Percentiles rank a stretch among this genome's conserved stretches.
Evolutionary conservation across 805 yeast genomes (phyloP).

Genomic region (Metschnikowia shivogae): DNA sequence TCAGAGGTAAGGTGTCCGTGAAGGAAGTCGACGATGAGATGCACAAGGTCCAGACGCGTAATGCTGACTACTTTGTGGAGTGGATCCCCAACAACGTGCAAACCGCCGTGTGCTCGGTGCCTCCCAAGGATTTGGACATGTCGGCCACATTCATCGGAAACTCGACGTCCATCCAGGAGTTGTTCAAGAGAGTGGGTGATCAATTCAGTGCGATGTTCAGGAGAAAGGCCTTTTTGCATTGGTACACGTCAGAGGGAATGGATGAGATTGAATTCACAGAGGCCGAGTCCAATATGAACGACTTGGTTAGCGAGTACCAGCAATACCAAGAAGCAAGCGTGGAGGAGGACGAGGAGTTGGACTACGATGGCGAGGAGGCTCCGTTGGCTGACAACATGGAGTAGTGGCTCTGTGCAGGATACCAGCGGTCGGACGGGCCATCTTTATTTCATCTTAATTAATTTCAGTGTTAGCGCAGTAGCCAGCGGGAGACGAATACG

Average conservation of each 20-base stretch:
- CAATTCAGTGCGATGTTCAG: slow-evolving; percentile 91
- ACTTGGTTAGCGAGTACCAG: slow-evolving; percentile 82
- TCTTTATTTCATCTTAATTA: slow-evolving; percentile 7
- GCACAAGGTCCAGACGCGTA: slow-evolving; percentile 77
- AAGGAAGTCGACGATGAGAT: slow-evolving; percentile 95
- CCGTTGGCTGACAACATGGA: slow-evolving; percentile 53
- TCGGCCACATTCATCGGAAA: slow-evolving; percentile 91
- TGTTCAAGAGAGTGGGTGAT: slow-evolving; percentile 83
- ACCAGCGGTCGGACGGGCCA: not conserved
- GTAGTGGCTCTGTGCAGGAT: slow-evolving; percentile 13
- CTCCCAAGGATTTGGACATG: slow-evolving; percentile 82
- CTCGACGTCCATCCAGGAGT: slow-evolving; percentile 88
- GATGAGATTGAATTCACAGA: slow-evolving; percentile 91
- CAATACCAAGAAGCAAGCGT: slow-evolving; percentile 83
- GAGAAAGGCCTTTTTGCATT: slow-evolving; percentile 92
- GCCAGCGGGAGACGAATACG: no score
- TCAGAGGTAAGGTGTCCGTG: slow-evolving; percentile 88
- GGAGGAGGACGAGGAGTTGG: slow-evolving; percentile 74
- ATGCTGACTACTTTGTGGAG: slow-evolving; percentile 81
- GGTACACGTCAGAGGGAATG: slow-evolving; percentile 97
- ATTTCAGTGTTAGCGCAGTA: not conserved
- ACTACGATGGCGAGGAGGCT: slow-evolving; percentile 59
- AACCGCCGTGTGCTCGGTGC: slow-evolving; percentile 87
- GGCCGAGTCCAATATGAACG: slow-evolving; percentile 89
- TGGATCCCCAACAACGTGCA: slow-evolving; percentile 97